Percentiles rank a stretch among this genome's conserved stretches.
These are phyloP conservation scores for Wickerhamiella dianesei DNA, from an alignment of 805 yeast genomes.

Conservation along the genomic window DNA sequence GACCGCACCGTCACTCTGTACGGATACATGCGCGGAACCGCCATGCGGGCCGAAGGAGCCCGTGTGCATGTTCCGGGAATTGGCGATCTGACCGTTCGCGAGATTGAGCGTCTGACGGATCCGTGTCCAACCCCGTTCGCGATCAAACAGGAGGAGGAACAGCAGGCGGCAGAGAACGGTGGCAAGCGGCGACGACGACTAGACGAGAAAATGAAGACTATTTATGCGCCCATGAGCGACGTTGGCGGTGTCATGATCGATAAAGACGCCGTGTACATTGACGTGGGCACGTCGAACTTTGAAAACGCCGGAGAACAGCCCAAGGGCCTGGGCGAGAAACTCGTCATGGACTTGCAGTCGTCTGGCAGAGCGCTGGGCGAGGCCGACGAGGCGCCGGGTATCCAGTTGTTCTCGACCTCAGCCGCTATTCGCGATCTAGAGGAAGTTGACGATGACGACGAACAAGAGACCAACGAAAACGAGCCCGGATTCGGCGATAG, in stretches of 20 bases:
- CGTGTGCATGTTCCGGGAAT: conserved; percentile 90
- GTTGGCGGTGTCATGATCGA: conserved; percentile 98
- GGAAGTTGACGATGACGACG: conserved; percentile 27
- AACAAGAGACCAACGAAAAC: conserved; percentile 21
- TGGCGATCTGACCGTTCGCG: conserved; percentile 69
- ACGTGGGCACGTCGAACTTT: conserved; percentile 46
- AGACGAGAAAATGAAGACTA: conserved; percentile 85
- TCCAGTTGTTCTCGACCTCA: conserved; percentile 58
- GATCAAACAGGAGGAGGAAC: conserved; percentile 67
- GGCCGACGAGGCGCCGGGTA: conserved; percentile 46
- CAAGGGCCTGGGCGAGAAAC: conserved; percentile 71
- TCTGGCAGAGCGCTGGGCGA: conserved; percentile 45
- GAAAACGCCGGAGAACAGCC: conserved; percentile 38
- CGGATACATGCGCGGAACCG: conserved; percentile 92
- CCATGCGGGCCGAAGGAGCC: conserved; percentile 53
- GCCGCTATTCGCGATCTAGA: conserved; percentile 35
- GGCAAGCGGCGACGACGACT: conserved; percentile 64
- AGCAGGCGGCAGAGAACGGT: conserved; percentile 38
- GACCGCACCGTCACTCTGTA: conserved; percentile 85
- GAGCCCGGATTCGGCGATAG: conserved; percentile 25
- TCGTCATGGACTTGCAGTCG: conserved; percentile 70
- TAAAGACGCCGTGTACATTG: conserved; percentile 94
- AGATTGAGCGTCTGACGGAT: conserved; percentile 84
- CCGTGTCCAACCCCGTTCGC: conserved; percentile 97
- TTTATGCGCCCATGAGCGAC: conserved; percentile 98